A percentile compares a stretch with the other conserved stretches of the same genome.
phyloP scores from a whole-genome alignment of 345 rosid species.

The Ceriops decandra region DNA sequence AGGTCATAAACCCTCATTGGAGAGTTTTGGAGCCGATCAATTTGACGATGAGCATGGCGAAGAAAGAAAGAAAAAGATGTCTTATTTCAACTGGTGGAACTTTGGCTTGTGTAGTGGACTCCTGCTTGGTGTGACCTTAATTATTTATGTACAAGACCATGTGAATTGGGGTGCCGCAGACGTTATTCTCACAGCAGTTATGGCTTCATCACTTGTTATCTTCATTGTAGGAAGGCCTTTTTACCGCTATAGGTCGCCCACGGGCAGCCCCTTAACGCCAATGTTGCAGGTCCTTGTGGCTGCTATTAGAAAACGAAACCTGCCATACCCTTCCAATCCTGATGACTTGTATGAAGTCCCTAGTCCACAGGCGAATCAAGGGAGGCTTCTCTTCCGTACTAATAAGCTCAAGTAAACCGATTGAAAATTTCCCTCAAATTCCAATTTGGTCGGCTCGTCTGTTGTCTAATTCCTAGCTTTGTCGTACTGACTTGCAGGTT shows the following conservation, averaged over 20 bases:
- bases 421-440: not conserved
- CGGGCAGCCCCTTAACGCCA: slow-evolving; percentile 81
- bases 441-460: not conserved
- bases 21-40: slow-evolving; percentile 98
- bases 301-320: slow-evolving; percentile 65
- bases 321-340: slow-evolving; percentile 53
- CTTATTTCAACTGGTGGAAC: slow-evolving; percentile 96
- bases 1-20: slow-evolving; percentile 89
- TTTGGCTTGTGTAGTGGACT: slow-evolving; percentile 72
- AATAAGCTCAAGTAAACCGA: slow-evolving; percentile 58
- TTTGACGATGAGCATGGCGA: slow-evolving; percentile 67
- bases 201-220: slow-evolving; percentile 58
- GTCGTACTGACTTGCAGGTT: slow-evolving; percentile 44
- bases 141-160: slow-evolving; percentile 77
- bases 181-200: slow-evolving; percentile 49
- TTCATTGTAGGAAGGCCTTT: slow-evolving; percentile 64
- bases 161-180: slow-evolving; percentile 83
- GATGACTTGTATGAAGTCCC: slow-evolving; percentile 50
- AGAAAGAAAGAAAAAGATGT: slow-evolving; percentile 83
- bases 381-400: slow-evolving; percentile 66
- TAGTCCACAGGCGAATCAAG: slow-evolving; percentile 30
- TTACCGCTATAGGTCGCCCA: slow-evolving; percentile 63
- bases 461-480: not conserved
- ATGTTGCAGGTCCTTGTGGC: slow-evolving; percentile 75
- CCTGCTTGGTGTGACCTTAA: slow-evolving; percentile 61